Evolutionary conservation across 2,329 filamentous ascomycete genomes (phyloP).

Genomic region (Calonectria ilicicola): DNA sequence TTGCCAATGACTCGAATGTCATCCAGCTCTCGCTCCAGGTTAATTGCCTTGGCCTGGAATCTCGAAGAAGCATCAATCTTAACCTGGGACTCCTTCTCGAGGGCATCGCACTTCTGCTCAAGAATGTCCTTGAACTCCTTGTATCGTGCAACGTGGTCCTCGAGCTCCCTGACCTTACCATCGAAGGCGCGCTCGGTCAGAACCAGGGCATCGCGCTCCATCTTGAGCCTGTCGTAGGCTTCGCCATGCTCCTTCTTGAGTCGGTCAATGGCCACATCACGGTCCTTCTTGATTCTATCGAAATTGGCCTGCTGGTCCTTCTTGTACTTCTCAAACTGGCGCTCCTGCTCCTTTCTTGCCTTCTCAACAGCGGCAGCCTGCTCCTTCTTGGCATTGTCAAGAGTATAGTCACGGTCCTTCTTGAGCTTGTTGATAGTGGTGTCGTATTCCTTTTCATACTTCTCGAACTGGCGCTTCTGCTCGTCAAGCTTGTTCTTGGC

Average conservation of each 20-base stretch:
- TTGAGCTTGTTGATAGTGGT: conserved; percentile 23
- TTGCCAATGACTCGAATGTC: conserved; percentile 41
- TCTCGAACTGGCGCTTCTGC: conserved; percentile 30
- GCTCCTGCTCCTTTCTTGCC: conserved; percentile 40
- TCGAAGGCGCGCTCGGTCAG: conserved; percentile 36
- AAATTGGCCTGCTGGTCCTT: conserved; percentile 21
- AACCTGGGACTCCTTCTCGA: conserved; percentile 38
- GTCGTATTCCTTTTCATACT: conserved; percentile 36
- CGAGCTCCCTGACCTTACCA: conserved; percentile 42
- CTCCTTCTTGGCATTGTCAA: conserved; percentile 35
- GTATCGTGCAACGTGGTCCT: conserved; percentile 40
- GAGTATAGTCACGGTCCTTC: conserved; percentile 17
- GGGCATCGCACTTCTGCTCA: conserved; percentile 41
- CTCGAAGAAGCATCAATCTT: conserved; percentile 23
- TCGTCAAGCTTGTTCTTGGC: conserved; percentile 30
- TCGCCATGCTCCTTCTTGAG: conserved; percentile 36
- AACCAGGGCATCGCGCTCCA: conserved; percentile 39
- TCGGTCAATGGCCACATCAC: conserved; percentile 34
- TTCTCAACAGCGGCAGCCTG: conserved; percentile 28
- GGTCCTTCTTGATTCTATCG: conserved; percentile 34
- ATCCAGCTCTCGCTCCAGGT: conserved; percentile 41
- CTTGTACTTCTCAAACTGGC: conserved; percentile 17
- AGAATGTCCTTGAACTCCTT: conserved; percentile 41
- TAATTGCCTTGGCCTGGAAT: conserved; percentile 41
- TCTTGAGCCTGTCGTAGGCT: conserved; percentile 34